phyloP scores from a whole-genome alignment of 257 asterid species.

The Gynochthodes officinalis region DNA sequence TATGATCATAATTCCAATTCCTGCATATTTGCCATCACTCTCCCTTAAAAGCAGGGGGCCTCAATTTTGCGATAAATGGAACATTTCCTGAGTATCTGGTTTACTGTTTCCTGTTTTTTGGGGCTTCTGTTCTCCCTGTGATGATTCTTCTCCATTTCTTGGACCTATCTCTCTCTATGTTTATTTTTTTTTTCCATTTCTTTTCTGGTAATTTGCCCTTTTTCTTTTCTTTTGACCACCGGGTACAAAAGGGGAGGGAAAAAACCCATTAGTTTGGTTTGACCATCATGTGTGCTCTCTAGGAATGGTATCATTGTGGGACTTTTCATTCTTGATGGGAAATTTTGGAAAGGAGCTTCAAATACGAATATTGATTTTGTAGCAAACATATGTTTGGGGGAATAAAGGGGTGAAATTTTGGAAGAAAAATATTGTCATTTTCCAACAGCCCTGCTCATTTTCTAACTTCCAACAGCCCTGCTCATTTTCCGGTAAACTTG shows the following conservation, averaged over 20 bases:
- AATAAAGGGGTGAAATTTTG: not conserved
- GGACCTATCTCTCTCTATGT: not conserved
- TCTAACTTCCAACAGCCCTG: slow-evolving; percentile 1
- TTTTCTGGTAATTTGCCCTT: too few relatives aligned
- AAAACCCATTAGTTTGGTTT: too few relatives aligned
- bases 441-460: not conserved
- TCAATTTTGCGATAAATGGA: slow-evolving; percentile 12
- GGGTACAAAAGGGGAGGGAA: too few relatives aligned
- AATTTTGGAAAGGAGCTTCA: too few relatives aligned
- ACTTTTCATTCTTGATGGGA: too few relatives aligned
- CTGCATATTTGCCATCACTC: not conserved
- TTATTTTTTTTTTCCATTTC: not conserved
- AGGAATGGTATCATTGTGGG: too few relatives aligned
- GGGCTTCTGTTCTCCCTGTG: slow-evolving; percentile 12
- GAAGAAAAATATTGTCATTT: not conserved
- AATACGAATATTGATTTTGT: too few relatives aligned
- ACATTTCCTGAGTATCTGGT: slow-evolving; percentile 20
- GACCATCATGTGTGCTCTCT: too few relatives aligned
- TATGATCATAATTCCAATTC: too few relatives aligned
- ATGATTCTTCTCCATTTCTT: not conserved
- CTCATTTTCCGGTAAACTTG: slow-evolving; percentile 12
- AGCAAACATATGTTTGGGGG: too few relatives aligned
- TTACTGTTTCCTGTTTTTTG: slow-evolving; percentile 35
- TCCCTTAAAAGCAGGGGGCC: slow-evolving; percentile 23
- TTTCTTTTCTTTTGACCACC: not conserved